Percentiles rank a stretch among this genome's conserved stretches.
These are phyloP conservation scores for Vanderwaltozyma polyspora DNA, from an alignment of 805 yeast species.

Conservation along the genomic window DNA sequence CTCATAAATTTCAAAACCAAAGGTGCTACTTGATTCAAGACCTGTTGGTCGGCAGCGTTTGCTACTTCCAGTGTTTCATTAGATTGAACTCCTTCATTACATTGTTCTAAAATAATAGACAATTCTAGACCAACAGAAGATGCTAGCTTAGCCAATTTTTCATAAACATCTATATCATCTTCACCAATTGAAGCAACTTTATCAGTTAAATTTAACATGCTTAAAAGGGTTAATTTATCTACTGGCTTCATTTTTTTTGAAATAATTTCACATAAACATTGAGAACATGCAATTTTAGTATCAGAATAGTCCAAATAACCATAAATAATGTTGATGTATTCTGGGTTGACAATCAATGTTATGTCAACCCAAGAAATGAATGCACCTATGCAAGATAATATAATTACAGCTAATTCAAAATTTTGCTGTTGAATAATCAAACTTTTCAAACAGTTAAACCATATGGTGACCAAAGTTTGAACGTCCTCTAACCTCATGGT, in stretches of 20 bases:
- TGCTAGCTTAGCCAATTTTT: slow-evolving; percentile 61
- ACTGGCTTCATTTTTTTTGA: slow-evolving; percentile 69
- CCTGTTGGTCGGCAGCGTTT: slow-evolving; percentile 35
- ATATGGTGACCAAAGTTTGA: slow-evolving; percentile 46
- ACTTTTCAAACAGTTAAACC: slow-evolving; percentile 40
- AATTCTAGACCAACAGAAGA: slow-evolving; percentile 70
- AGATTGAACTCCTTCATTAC: slow-evolving; percentile 28
- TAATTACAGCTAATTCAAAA: slow-evolving; percentile 19
- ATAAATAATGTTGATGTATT: slow-evolving; percentile 46
- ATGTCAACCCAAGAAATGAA: slow-evolving; percentile 93
- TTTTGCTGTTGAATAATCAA: slow-evolving; percentile 8
- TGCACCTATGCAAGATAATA: slow-evolving; percentile 59
- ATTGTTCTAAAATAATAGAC: slow-evolving; percentile 51
- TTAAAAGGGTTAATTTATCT: slow-evolving; percentile 51
- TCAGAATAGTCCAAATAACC: slow-evolving; percentile 39
- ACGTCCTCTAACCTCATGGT: slow-evolving; percentile 69
- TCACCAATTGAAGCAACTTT: slow-evolving; percentile 28
- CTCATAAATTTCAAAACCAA: slow-evolving; percentile 56
- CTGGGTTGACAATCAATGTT: slow-evolving; percentile 44
- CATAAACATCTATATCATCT: slow-evolving; percentile 56
- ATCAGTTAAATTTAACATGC: slow-evolving; percentile 54
- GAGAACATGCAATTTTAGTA: slow-evolving; percentile 48
- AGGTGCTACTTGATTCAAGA: slow-evolving; percentile 56
- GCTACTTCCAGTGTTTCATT: slow-evolving; percentile 27
- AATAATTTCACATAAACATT: slow-evolving; percentile 43